A percentile compares a stretch with the other conserved stretches of the same genome.
Evolutionary conservation across 2,329 filamentous ascomycete species (phyloP).

Genomic region (Colletotrichum tanaceti): DNA sequence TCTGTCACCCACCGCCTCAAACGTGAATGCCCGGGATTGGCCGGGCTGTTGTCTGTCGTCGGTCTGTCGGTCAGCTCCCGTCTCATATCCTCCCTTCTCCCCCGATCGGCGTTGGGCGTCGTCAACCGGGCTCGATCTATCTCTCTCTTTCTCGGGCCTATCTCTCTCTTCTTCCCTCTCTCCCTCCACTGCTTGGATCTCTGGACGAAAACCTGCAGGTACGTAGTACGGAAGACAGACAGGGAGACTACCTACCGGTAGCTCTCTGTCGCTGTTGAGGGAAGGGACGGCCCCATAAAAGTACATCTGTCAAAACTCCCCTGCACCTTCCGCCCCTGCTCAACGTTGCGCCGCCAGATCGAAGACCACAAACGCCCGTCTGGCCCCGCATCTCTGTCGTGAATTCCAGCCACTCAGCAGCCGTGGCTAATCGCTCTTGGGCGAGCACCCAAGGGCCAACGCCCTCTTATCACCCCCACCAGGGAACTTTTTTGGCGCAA

Average conservation of each 20-base stretch:
- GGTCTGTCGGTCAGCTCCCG: background rate
- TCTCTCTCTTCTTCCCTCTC: constrained; percentile 7
- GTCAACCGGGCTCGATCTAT: background rate
- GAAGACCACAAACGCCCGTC: constrained; percentile 37
- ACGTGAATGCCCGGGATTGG: background rate
- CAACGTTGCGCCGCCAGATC: constrained; percentile 32
- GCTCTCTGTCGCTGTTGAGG: background rate
- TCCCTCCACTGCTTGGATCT: no score
- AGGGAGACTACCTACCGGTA: no score
- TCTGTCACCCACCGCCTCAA: no score
- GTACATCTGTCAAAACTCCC: no score
- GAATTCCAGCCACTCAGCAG: constrained; percentile 15
- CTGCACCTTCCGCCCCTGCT: background rate
- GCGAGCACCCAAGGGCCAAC: background rate
- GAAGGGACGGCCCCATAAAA: background rate
- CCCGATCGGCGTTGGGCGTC: background rate
- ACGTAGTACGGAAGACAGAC: no score
- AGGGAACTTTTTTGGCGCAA: constrained; percentile 39
- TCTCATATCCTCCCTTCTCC: background rate
- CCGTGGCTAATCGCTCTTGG: background rate
- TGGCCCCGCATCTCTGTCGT: constrained; percentile 25
- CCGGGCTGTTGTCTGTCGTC: background rate
- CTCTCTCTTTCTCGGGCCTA: background rate
- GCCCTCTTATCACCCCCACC: constrained; percentile 37
- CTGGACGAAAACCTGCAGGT: no score